Evolutionary conservation across 192 early-diverging fungal species (phyloP).

Genomic region (Backusella australiensis): DNA sequence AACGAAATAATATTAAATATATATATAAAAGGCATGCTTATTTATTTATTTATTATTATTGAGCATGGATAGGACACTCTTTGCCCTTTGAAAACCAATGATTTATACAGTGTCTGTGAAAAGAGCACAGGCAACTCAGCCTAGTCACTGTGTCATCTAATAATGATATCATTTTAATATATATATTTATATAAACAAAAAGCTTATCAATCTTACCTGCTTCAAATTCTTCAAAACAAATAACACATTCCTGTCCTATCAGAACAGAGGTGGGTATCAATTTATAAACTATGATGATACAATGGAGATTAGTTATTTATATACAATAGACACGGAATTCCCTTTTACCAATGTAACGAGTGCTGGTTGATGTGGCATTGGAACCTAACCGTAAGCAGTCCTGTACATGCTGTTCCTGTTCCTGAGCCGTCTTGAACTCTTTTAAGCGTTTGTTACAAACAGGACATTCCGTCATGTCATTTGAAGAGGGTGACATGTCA

Average conservation of each 20-base stretch:
- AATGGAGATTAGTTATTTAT: background rate
- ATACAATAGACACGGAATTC: too few species aligned
- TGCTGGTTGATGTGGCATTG: conserved; percentile 43
- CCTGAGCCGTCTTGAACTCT: conserved; percentile 40
- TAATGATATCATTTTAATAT: background rate
- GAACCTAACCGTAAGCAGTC: conserved; percentile 51
- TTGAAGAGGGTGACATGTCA: conserved; percentile 30
- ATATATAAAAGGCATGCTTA: background rate
- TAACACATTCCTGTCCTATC: conserved; percentile 81
- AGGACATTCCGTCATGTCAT: conserved; percentile 72
- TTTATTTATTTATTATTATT: conserved; percentile 11
- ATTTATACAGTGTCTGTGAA: conserved; percentile 81
- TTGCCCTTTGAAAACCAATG: conserved; percentile 74
- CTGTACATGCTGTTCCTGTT: conserved; percentile 62
- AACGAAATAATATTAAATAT: background rate
- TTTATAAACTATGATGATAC: conserved; percentile 46
- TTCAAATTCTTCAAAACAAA: conserved; percentile 92
- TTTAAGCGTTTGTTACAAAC: conserved; percentile 59
- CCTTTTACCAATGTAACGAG: conserved; percentile 64
- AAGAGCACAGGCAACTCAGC: conserved; percentile 86
- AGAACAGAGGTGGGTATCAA: conserved; percentile 55
- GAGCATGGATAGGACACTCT: conserved; percentile 81
- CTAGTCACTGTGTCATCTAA: conserved; percentile 72
- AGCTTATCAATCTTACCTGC: conserved; percentile 37
- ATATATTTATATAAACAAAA: background rate